phyloP scores from a whole-genome alignment of 768 basidiomycete genomes.

The Suillus spraguei region DNA sequence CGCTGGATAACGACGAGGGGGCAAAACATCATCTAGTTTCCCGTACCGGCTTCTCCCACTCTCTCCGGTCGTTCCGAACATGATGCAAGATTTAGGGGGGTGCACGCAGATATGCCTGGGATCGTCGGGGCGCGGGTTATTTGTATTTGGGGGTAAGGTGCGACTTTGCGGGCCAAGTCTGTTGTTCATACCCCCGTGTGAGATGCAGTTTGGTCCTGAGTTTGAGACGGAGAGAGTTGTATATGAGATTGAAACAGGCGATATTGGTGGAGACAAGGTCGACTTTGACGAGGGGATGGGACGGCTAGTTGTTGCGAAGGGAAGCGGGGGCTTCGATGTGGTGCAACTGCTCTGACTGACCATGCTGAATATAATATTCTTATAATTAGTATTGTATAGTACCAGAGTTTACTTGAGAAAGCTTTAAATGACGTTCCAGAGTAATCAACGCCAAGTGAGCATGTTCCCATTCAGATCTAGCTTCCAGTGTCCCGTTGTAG shows the following conservation, averaged over 20 bases:
- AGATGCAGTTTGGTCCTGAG: slow-evolving; percentile 31
- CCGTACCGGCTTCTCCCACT: slow-evolving; percentile 22
- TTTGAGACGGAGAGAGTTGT: slow-evolving; percentile 26
- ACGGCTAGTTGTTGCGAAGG: slow-evolving; percentile 30
- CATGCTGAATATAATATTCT: not conserved
- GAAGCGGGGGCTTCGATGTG: slow-evolving; percentile 29
- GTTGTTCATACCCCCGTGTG: slow-evolving; percentile 27
- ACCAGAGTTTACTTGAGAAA: too few species aligned
- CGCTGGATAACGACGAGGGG: slow-evolving; percentile 12
- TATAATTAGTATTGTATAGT: too few species aligned
- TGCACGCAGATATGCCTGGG: slow-evolving; percentile 28
- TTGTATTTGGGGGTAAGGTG: slow-evolving; percentile 24
- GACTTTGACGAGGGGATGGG: slow-evolving; percentile 37
- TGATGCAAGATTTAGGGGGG: not conserved
- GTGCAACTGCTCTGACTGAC: slow-evolving; percentile 19
- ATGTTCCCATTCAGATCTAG: not conserved
- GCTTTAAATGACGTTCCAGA: not conserved
- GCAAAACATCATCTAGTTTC: slow-evolving; percentile 15
- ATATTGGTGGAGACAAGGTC: slow-evolving; percentile 21
- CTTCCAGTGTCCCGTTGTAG: not conserved
- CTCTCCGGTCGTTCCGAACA: slow-evolving; percentile 14
- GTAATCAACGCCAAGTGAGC: not conserved
- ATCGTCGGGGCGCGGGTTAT: slow-evolving; percentile 30
- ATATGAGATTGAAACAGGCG: slow-evolving; percentile 16
- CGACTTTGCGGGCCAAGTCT: slow-evolving; percentile 25